Evolutionary conservation across 1,284 basidiomycete genomes (phyloP).

Genomic region (Sporisorium scitamineum): DNA sequence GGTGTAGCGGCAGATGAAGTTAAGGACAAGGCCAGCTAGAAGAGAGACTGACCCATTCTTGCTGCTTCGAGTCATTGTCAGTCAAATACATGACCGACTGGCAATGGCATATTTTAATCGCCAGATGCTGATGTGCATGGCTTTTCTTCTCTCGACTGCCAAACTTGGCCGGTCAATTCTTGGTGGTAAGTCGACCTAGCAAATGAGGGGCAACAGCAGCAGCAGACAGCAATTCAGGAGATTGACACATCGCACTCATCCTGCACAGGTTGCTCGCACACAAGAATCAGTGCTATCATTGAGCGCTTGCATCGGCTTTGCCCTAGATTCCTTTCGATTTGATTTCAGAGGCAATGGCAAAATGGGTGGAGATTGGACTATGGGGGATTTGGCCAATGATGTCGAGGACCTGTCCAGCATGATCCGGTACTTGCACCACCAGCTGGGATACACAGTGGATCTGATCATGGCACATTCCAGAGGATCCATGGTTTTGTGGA

Average conservation of each 20-base stretch:
- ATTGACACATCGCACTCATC: conserved; percentile 46
- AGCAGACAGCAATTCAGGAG: not conserved
- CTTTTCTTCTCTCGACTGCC: too few relatives aligned
- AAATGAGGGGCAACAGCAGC: too few relatives aligned
- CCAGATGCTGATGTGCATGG: conserved; percentile 16
- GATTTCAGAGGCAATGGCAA: conserved; percentile 75
- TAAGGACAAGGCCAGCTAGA: not conserved
- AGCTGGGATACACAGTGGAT: conserved; percentile 15
- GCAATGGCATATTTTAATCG: conserved; percentile 12
- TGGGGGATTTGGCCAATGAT: conserved; percentile 30
- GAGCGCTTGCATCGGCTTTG: conserved; percentile 75
- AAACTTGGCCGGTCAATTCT: conserved; percentile 14
- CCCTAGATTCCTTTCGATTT: conserved; percentile 84
- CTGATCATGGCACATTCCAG: conserved; percentile 34
- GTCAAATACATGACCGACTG: not conserved
- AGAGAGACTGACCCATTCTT: not conserved
- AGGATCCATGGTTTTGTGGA: conserved; percentile 34
- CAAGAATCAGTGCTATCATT: conserved; percentile 80
- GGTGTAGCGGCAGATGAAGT: too few relatives aligned
- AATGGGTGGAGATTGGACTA: conserved; percentile 24
- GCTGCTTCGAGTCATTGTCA: conserved; percentile 1
- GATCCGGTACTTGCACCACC: conserved; percentile 17
- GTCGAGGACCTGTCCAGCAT: conserved; percentile 33
- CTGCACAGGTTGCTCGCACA: conserved; percentile 58
- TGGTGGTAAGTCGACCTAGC: too few relatives aligned